Evolutionary conservation across 2,329 filamentous ascomycete species (phyloP), one percentile per base, ranked within the genome.

Genomic region (Talaromyces sp.): DNA sequence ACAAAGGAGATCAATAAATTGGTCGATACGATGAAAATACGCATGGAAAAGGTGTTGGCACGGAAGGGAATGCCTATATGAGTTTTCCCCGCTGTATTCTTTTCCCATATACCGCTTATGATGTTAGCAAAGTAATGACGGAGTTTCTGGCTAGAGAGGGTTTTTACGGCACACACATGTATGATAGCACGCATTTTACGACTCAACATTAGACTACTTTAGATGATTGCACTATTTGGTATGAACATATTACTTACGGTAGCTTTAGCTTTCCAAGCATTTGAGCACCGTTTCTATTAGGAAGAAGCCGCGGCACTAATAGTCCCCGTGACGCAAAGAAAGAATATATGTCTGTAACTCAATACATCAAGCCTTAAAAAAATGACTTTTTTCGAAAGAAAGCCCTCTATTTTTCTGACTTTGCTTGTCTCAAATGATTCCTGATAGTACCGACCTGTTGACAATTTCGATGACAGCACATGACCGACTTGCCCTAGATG

Each of bases 1-100:
- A 63, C 63, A 7, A 62, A 62, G 33, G 66, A 67, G 31, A 67
- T 67, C 45, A 67, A 67, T 17, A 67, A 66, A 64, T 57, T 67
- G 49, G 66, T 67, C 13, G 66, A 67, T 52, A 54, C 52, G n/a
- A 67, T 67, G 66, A 67, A 67, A 22, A 31, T 57, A 33, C 67
- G 68, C 22, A 66, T 59, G 45, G 66, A 66, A 41, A 60, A 60
- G 58, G 54, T 62, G 22, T 41, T 65, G 33, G 35, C 54, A n/a
- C 50, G 63, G 39, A 63, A 65, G n/a, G 66, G 66, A 61, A 67
- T 63, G 64, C 66, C 66, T 31, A 52, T 67, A 31, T 67, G 59
- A 37, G 19, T 59, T 43, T 43, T 8, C 31, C 10, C 27, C 27
- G 27, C 27, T 31, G 19, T n/a, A 10, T 39, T 57, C 49, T 10